These are phyloP conservation scores for Microdochium bolleyi DNA, from an alignment of 2,329 filamentous ascomycete genomes.

Conservation along the genomic window DNA sequence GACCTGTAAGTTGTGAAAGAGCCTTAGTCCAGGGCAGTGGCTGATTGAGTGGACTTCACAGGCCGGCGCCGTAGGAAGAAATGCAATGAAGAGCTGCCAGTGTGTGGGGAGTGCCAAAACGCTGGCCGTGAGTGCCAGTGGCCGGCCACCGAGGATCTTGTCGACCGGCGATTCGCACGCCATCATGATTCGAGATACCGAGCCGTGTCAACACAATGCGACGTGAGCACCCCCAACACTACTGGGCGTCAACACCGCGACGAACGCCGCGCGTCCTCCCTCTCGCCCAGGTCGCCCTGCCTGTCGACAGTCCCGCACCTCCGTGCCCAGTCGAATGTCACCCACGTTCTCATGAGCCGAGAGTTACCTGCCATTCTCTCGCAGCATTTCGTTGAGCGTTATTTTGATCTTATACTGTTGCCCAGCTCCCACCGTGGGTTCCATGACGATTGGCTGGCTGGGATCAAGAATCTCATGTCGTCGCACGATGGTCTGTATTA, in stretches of 20 bases:
- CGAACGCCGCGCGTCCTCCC: neutral
- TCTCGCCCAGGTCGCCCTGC: neutral
- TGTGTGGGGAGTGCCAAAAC: slow-evolving; percentile 5
- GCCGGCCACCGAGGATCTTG: neutral
- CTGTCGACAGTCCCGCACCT: neutral
- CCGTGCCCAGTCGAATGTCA: neutral
- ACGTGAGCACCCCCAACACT: neutral
- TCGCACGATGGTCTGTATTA: neutral
- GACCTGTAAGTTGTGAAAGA: slow-evolving; percentile 1
- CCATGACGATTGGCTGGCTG: neutral
- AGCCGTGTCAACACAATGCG: neutral
- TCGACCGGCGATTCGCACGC: neutral
- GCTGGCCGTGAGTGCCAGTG: neutral
- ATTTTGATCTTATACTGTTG: neutral
- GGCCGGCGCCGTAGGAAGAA: neutral
- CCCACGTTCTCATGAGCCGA: neutral
- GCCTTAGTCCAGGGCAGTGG: slow-evolving; percentile 4
- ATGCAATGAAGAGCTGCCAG: slow-evolving; percentile 5
- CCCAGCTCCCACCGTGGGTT: neutral
- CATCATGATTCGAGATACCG: neutral
- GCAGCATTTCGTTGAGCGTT: neutral
- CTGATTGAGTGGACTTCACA: neutral
- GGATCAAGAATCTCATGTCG: neutral
- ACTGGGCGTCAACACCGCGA: too few species aligned
- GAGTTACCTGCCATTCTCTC: neutral